A percentile compares a stretch with the other conserved stretches of the same genome.
phyloP scores from a whole-genome alignment of 106 monocot genomes.

The Amphibolis antarctica region DNA sequence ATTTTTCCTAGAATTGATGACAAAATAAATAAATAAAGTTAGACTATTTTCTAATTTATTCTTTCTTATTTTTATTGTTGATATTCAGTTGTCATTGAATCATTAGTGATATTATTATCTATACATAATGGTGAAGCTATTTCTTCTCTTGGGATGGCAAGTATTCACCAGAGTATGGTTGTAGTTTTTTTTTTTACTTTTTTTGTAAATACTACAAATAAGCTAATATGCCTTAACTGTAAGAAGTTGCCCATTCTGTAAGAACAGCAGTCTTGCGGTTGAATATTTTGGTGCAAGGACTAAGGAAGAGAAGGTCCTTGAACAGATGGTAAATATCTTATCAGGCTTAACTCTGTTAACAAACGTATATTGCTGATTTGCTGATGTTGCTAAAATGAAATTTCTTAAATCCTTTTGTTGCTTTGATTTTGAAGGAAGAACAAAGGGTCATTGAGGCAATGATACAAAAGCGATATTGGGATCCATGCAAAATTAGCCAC shows the following conservation, averaged over 20 bases:
- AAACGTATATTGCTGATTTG: not conserved
- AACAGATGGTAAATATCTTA: slow-evolving; percentile 22
- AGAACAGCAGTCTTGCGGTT: slow-evolving; percentile 42
- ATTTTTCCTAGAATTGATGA: no score
- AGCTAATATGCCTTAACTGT: slow-evolving; percentile 7
- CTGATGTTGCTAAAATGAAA: not conserved
- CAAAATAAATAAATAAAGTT: no score
- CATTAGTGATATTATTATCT: no score
- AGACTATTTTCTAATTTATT: no score
- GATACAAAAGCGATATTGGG: not conserved
- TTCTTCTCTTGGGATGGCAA: not conserved
- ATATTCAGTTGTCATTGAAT: no score
- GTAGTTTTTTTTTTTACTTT: not conserved
- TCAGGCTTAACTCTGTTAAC: not conserved
- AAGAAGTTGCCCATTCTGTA: slow-evolving; percentile 66
- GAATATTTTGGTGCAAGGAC: slow-evolving; percentile 44
- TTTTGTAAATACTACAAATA: not conserved
- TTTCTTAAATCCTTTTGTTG: not conserved
- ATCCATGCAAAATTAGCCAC: no score
- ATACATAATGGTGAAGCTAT: no score
- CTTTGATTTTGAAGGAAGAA: slow-evolving; percentile 4
- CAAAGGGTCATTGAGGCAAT: slow-evolving; percentile 2
- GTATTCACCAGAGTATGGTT: not conserved
- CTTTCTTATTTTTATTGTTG: no score
- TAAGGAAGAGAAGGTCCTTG: slow-evolving; percentile 37